A percentile compares a stretch with the other conserved stretches of the same genome.
phyloP scores from a whole-genome alignment of 306 rosid species.

The Vigna hirtella region DNA sequence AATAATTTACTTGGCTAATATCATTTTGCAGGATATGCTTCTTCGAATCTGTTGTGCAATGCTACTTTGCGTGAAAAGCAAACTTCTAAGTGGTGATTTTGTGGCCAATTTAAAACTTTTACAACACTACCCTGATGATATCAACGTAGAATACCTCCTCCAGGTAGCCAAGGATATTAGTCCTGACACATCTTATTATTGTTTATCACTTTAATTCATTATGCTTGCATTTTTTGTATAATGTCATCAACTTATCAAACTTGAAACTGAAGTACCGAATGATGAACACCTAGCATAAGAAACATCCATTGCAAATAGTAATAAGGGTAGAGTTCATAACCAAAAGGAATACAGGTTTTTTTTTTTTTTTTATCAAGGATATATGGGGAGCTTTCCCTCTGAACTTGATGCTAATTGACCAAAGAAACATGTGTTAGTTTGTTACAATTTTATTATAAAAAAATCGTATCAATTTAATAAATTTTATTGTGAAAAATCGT shows the following conservation, averaged over 20 bases:
- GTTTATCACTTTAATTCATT: slow-evolving; percentile 49
- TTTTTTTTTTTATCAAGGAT: not conserved
- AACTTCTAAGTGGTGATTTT: slow-evolving; percentile 75
- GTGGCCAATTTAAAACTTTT: slow-evolving; percentile 71
- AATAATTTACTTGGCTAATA: slow-evolving; percentile 14
- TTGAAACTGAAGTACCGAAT: slow-evolving; percentile 10
- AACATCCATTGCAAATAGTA: not conserved
- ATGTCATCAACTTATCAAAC: slow-evolving; percentile 21
- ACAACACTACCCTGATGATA: slow-evolving; percentile 77
- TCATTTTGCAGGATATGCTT: slow-evolving; percentile 76
- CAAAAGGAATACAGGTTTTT: not conserved
- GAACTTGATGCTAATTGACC: not conserved
- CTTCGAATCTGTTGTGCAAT: slow-evolving; percentile 83
- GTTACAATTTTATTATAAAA: too few relatives aligned
- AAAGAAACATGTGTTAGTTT: not conserved
- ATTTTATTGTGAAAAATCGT: too few relatives aligned
- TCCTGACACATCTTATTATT: slow-evolving; percentile 65
- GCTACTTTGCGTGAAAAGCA: slow-evolving; percentile 72
- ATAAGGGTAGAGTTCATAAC: slow-evolving; percentile 30
- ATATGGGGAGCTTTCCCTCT: not conserved
- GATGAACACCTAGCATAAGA: not conserved
- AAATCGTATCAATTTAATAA: too few relatives aligned
- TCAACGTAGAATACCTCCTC: slow-evolving; percentile 71
- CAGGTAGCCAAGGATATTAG: slow-evolving; percentile 73
- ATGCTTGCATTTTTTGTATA: not conserved